phyloP scores from a whole-genome alignment of 345 rosid genomes.

The Gossypioides kirkii region DNA sequence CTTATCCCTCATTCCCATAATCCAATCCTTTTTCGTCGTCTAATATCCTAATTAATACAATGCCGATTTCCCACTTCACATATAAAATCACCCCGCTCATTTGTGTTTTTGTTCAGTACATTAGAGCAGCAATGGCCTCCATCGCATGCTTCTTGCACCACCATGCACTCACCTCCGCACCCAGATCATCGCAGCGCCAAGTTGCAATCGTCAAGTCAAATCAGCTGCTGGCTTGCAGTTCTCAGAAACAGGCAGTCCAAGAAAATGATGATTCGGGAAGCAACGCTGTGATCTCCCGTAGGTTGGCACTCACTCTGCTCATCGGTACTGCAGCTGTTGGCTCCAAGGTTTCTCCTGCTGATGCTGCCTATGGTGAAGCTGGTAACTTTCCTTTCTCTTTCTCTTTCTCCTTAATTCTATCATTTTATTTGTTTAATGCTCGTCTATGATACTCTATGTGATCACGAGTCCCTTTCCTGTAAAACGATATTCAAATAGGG shows the following conservation, averaged over 20 bases:
- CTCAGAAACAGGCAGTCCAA: not conserved
- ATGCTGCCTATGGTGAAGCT: slow-evolving; percentile 1
- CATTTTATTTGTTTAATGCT: not conserved
- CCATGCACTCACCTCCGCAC: not conserved
- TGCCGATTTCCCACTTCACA: not conserved
- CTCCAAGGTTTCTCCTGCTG: not conserved
- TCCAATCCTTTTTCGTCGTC: not conserved
- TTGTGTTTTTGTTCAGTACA: not conserved
- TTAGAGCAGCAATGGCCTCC: slow-evolving; percentile 12
- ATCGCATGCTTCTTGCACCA: not conserved
- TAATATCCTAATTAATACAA: not conserved
- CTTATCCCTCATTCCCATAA: slow-evolving; percentile 39
- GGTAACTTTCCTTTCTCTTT: not conserved
- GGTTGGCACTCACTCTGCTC: not conserved
- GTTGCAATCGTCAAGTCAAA: not conserved
- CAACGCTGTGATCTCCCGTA: not conserved
- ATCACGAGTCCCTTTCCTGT: no score
- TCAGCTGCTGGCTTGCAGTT: not conserved
- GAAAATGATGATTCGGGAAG: not conserved
- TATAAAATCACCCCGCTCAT: not conserved
- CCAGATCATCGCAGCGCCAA: not conserved
- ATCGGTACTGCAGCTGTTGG: not conserved
- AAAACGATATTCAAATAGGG: no score
- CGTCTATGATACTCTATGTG: no score
- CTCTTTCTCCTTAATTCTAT: not conserved